These are phyloP conservation scores for Murraya koenigii DNA, from an alignment of 345 rosid genomes.

Conservation along the genomic window DNA sequence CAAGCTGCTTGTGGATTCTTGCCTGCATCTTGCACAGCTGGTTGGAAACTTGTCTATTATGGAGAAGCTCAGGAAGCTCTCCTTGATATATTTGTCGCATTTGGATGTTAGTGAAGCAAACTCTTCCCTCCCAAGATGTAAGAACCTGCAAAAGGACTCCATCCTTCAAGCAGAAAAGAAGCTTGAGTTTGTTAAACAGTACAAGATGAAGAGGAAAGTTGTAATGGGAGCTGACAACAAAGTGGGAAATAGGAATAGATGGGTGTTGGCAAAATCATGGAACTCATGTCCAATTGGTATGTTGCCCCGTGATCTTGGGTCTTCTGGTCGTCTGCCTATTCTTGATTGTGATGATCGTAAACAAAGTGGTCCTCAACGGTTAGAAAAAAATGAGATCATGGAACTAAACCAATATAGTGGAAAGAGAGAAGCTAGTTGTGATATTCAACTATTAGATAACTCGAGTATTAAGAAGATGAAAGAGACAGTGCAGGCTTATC, in stretches of 20 bases:
- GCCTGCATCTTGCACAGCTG: slow-evolving; percentile 45
- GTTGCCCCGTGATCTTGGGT: slow-evolving; percentile 61
- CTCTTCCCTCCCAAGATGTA: slow-evolving; percentile 20
- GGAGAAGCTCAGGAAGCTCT: slow-evolving; percentile 52
- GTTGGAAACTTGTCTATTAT: slow-evolving; percentile 32
- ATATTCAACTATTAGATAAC: slow-evolving; percentile 16
- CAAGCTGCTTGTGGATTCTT: slow-evolving; percentile 49
- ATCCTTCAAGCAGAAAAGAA: slow-evolving; percentile 53
- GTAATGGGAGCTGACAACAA: slow-evolving; percentile 23
- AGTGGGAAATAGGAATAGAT: slow-evolving; percentile 31
- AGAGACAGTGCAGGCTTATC: slow-evolving; percentile 22
- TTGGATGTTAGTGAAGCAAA: slow-evolving; percentile 28
- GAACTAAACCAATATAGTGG: slow-evolving; percentile 23
- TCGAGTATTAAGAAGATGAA: slow-evolving; percentile 23
- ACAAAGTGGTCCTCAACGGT: slow-evolving; percentile 14
- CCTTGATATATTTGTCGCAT: slow-evolving; percentile 23
- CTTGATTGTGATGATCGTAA: slow-evolving; percentile 31
- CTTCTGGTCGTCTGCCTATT: slow-evolving; percentile 61
- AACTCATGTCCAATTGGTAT: slow-evolving; percentile 83
- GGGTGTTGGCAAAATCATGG: slow-evolving; percentile 70
- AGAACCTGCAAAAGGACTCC: slow-evolving; percentile 40
- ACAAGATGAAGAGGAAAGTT: slow-evolving; percentile 27
- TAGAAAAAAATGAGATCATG: slow-evolving; percentile 22
- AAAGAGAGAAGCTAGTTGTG: slow-evolving; percentile 32
- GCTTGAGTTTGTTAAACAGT: slow-evolving; percentile 47